These are phyloP conservation scores for Haplosporangium sp. DNA, from an alignment of 371 early-diverging fungal genomes.

Conservation along the genomic window DNA sequence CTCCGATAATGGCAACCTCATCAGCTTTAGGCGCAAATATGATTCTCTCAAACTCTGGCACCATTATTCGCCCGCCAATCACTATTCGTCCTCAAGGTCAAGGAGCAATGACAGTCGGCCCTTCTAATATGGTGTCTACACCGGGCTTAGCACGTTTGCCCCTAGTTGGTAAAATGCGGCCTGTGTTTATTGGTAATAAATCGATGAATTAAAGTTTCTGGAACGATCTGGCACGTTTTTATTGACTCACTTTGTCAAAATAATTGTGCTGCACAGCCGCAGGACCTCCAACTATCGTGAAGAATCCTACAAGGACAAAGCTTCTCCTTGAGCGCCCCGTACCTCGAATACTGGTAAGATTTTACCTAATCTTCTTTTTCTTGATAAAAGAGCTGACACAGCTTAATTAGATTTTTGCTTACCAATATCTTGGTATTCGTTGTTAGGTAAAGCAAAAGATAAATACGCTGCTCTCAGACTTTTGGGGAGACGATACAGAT, in stretches of 20 bases:
- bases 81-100: slow-evolving; percentile 26
- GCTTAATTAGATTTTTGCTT: too few species aligned
- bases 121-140: slow-evolving; percentile 19
- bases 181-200: slow-evolving; percentile 35
- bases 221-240: neutral
- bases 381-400: neutral
- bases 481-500: slow-evolving; percentile 51
- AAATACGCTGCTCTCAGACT: slow-evolving; percentile 47
- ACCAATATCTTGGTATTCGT: neutral
- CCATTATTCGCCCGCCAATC: slow-evolving; percentile 30
- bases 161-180: slow-evolving; percentile 22
- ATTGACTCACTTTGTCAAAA: slow-evolving; percentile 1
- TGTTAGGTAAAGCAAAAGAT: slow-evolving; percentile 39
- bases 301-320: slow-evolving; percentile 38
- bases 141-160: slow-evolving; percentile 40
- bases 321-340: slow-evolving; percentile 46
- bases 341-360: slow-evolving; percentile 39
- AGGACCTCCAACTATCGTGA: slow-evolving; percentile 50
- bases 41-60: slow-evolving; percentile 7
- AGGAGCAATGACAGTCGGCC: slow-evolving; percentile 20
- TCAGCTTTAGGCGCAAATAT: slow-evolving; percentile 6
- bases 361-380: neutral
- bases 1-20: slow-evolving; percentile 23
- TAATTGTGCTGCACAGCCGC: slow-evolving; percentile 19
- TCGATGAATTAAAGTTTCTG: neutral